Percentiles rank a stretch among this genome's conserved stretches.
Evolutionary conservation across 1,284 basidiomycete genomes (phyloP).

Genomic region (Fomitopsis betulina): DNA sequence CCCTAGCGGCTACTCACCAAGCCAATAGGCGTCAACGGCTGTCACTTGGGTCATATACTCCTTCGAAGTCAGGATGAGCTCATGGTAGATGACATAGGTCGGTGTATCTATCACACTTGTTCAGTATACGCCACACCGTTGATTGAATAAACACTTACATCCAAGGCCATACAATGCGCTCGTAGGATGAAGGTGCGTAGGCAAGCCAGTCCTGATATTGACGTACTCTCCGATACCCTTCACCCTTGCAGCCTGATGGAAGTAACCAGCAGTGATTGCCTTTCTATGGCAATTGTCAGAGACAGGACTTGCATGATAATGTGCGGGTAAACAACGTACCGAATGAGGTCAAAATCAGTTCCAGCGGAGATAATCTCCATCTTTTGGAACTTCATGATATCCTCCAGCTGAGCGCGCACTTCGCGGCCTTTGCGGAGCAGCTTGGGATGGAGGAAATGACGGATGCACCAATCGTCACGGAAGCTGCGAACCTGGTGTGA

Average conservation of each 20-base stretch:
- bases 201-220: constrained; percentile 92
- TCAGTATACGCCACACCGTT: constrained; percentile 6
- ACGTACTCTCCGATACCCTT: constrained; percentile 99
- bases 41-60: constrained; percentile 98
- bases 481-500: constrained; percentile 42
- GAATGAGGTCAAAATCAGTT: constrained; percentile 92
- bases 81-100: constrained; percentile 95
- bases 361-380: constrained; percentile 88
- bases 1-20: constrained; percentile 48
- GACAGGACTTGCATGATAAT: neutral
- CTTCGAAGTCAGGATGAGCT: constrained; percentile 91
- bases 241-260: constrained; percentile 97
- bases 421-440: constrained; percentile 93
- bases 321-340: constrained; percentile 41
- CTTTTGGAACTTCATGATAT: constrained; percentile 98
- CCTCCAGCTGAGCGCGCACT: constrained; percentile 94
- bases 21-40: constrained; percentile 92
- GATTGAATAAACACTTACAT: constrained; percentile 49
- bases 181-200: constrained; percentile 93
- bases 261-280: constrained; percentile 97
- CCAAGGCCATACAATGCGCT: constrained; percentile 95
- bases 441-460: constrained; percentile 97
- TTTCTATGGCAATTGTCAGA: constrained; percentile 52
- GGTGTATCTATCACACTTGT: constrained; percentile 68
- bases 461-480: constrained; percentile 91